Evolutionary conservation across 805 yeast species (phyloP), one percentile per base, ranked within the genome.

Genomic region (Cephaloascus albidus): DNA sequence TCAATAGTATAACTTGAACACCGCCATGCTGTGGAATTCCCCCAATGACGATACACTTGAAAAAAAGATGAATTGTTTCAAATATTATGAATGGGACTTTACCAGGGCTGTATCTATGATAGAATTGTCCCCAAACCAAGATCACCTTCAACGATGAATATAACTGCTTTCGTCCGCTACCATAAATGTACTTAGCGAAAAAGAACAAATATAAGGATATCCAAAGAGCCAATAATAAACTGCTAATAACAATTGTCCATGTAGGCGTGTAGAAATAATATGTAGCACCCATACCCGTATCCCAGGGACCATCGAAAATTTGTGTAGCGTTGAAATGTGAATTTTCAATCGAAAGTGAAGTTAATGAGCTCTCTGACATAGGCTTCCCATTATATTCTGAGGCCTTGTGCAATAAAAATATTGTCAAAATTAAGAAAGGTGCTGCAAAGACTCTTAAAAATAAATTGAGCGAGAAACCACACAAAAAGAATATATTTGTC

Each of bases 71-170:
- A 0, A 53, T 18, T 10, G 56, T 50, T 31, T 72, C 76, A 27
- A 65, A 45, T 2, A 61, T 45, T 12, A 65, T 60, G 45, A 56
- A 74, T 38, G 52, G 54, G 1, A 68, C 60, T 42, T 57, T 54
- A 14, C 58, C 50, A 1, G 79, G 77, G 18, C 63, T 60, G 49
- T 65, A 70, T 15, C 58, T 55, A 39, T 63, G 59, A 49, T 74
- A 75, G 18, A 62, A 48, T 36, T 58, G 55, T 3, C 70, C 63
- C 78, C 78, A 76, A 3, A 65, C 39, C 38, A 72, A 57, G 32
- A 74, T 65, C 4, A 65, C 54, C 38, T 60, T 64, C 40, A 72
- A 56, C 2, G 78, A 72, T 3, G 76, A 65, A 46, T 74, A 76
- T 4, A 75, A 46, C 43, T 55, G 53, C 28, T 47, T 38, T 41